phyloP scores from a whole-genome alignment of 257 asterid species.

The Thymus quinquecostatus region DNA sequence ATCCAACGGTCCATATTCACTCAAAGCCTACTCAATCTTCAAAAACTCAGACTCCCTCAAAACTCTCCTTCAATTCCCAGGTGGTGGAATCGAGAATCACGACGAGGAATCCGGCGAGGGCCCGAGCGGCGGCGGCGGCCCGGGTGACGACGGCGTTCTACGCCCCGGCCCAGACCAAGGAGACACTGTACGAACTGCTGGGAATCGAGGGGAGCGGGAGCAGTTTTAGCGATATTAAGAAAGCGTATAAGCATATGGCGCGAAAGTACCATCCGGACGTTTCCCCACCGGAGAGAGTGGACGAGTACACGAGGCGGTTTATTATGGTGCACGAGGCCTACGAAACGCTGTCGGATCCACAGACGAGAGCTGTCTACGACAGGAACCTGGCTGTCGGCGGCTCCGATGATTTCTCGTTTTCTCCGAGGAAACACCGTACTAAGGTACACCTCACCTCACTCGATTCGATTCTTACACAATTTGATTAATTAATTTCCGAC shows the following conservation, averaged over 20 bases:
- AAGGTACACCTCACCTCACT: neutral
- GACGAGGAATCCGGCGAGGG: neutral
- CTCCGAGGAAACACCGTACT: slow-evolving; percentile 16
- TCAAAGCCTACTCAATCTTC: slow-evolving; percentile 3
- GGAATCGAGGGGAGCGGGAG: slow-evolving; percentile 51
- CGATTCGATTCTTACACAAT: neutral
- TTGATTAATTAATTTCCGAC: too few relatives aligned
- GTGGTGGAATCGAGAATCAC: slow-evolving; percentile 19
- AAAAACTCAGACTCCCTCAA: neutral
- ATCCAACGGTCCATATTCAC: slow-evolving; percentile 23
- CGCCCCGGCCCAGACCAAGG: slow-evolving; percentile 34
- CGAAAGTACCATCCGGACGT: slow-evolving; percentile 75
- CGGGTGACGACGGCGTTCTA: slow-evolving; percentile 25
- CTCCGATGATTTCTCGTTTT: slow-evolving; percentile 18
- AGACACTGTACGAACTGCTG: slow-evolving; percentile 59
- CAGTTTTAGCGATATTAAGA: slow-evolving; percentile 48
- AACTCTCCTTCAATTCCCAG: slow-evolving; percentile 27
- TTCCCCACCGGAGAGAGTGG: slow-evolving; percentile 60
- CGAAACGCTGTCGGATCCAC: slow-evolving; percentile 67
- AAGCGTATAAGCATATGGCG: slow-evolving; percentile 63
- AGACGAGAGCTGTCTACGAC: slow-evolving; percentile 52
- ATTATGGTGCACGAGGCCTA: slow-evolving; percentile 62
- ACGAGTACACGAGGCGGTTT: slow-evolving; percentile 56
- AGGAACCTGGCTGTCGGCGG: slow-evolving; percentile 47
- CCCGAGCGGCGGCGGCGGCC: slow-evolving; percentile 31